These are phyloP conservation scores for Triticum turgidum DNA, from an alignment of 176 grass and related monocot genomes.

Conservation along the genomic window DNA sequence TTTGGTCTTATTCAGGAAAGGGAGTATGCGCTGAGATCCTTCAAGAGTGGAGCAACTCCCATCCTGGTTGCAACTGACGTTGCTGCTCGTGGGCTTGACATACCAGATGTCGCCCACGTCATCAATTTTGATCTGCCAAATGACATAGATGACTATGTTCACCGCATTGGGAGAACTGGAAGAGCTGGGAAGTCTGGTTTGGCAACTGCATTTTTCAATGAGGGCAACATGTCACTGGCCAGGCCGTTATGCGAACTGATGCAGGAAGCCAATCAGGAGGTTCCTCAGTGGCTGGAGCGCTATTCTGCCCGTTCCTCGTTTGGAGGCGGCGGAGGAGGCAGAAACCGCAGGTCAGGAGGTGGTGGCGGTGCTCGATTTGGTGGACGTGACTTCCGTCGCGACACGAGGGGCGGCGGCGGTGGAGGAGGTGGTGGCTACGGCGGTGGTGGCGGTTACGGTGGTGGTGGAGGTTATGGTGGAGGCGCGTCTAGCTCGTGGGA, in stretches of 20 bases:
- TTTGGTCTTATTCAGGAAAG: slow-evolving; percentile 60
- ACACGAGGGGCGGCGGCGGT: slow-evolving; percentile 48
- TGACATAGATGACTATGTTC: slow-evolving; percentile 86
- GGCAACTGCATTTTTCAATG: slow-evolving; percentile 87
- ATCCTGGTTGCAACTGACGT: slow-evolving; percentile 94
- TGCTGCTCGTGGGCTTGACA: slow-evolving; percentile 89
- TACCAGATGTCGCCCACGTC: slow-evolving; percentile 85
- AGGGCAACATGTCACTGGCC: slow-evolving; percentile 55
- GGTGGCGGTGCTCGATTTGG: slow-evolving; percentile 64
- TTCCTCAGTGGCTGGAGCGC: slow-evolving; percentile 64
- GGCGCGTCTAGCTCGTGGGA: slow-evolving; percentile 76
- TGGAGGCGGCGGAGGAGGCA: slow-evolving; percentile 63
- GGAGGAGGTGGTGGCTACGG: slow-evolving; percentile 27
- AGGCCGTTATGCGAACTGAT: slow-evolving; percentile 62
- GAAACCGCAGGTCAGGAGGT: slow-evolving; percentile 65
- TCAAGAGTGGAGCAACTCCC: slow-evolving; percentile 80
- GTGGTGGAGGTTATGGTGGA: slow-evolving; percentile 39
- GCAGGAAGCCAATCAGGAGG: slow-evolving; percentile 86
- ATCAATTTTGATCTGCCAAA: slow-evolving; percentile 96
- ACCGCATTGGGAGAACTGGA: slow-evolving; percentile 83
- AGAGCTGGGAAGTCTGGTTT: slow-evolving; percentile 67
- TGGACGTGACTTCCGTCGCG: slow-evolving; percentile 69
- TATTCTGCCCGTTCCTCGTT: slow-evolving; percentile 56
- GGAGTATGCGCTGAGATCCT: slow-evolving; percentile 72
- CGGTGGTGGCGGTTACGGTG: background rate